A percentile compares a stretch with the other conserved stretches of the same genome.
Conservation (phyloP, 1,139 yeast genomes). For the Nakaseomyces bracarensis region DNA sequence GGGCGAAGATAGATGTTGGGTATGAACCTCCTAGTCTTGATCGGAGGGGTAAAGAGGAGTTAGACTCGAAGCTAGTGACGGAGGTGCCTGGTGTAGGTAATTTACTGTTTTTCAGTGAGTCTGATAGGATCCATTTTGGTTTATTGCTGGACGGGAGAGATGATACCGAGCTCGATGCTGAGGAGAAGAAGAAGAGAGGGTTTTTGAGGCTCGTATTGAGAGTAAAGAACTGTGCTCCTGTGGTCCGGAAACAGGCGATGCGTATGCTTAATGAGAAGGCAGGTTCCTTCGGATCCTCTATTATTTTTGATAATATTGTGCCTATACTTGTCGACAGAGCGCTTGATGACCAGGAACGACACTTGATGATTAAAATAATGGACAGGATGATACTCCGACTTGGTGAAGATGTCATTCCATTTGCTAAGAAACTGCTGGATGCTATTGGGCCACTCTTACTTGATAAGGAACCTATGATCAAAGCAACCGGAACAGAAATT, state of each 20-base stretch:
- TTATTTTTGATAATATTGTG: conserved; percentile 58
- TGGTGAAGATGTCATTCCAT: conserved; percentile 60
- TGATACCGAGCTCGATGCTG: conserved; percentile 36
- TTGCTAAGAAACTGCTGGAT: conserved; percentile 59
- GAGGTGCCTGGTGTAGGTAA: conserved; percentile 60
- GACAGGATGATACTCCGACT: conserved; percentile 61
- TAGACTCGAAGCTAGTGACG: conserved; percentile 35
- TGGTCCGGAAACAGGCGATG: conserved; percentile 60
- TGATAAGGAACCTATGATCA: conserved; percentile 66
- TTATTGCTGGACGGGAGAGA: conserved; percentile 41
- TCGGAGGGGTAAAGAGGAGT: conserved; percentile 24
- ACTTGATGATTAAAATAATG: conserved; percentile 65
- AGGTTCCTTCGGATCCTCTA: conserved; percentile 56
- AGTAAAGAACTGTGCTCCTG: conserved; percentile 71
- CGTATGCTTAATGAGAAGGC: conserved; percentile 62
- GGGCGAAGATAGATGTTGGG: conserved; percentile 22
- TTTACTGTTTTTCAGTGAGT: conserved; percentile 58
- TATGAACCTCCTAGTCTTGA: conserved; percentile 35
- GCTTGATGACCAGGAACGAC: conserved; percentile 78
- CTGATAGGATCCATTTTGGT: conserved; percentile 68
- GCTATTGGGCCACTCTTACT: conserved; percentile 74
- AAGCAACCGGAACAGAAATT: conserved; percentile 75
- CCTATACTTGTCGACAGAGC: conserved; percentile 68
- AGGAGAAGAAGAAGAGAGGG: conserved; percentile 52
- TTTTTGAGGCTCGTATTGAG: conserved; percentile 58